These are phyloP conservation scores for Didymella arachidicola DNA, from an alignment of 2,329 filamentous ascomycete genomes.

Conservation along the genomic window DNA sequence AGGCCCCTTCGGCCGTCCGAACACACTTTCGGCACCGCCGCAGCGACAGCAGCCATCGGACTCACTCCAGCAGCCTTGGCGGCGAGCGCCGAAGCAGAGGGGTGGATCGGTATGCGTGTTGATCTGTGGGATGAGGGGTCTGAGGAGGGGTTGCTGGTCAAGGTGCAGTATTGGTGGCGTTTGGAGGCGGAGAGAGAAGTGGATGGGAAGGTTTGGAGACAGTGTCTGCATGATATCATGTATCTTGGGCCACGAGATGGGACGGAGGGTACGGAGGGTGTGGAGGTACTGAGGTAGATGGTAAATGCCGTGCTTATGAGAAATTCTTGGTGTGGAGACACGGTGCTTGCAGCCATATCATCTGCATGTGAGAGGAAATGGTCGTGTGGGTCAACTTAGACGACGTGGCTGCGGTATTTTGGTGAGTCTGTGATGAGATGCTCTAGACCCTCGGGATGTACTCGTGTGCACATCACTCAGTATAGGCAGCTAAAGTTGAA, in stretches of 20 bases:
- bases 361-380: not conserved
- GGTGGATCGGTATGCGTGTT: not conserved
- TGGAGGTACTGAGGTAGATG: not conserved
- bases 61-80: not conserved
- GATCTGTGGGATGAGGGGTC: not conserved
- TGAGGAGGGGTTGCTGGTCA: not conserved
- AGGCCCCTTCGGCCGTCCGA: not conserved
- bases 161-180: slow-evolving; percentile 2
- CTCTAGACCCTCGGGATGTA: not conserved
- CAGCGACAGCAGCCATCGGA: not conserved
- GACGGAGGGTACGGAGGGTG: not conserved
- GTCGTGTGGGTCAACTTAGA: not conserved
- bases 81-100: not conserved
- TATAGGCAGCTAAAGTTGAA: not conserved
- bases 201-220: not conserved
- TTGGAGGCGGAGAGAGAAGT: not conserved
- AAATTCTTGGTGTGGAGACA: not conserved
- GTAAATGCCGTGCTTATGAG: not conserved
- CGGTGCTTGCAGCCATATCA: not conserved
- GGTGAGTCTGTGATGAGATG: not conserved
- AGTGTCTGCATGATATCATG: slow-evolving; percentile 1
- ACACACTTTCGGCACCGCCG: not conserved
- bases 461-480: not conserved
- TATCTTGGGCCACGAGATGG: not conserved
- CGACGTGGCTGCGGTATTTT: not conserved